Percentiles rank a stretch among this genome's conserved stretches.
These are phyloP conservation scores for Solanum verrucosum DNA, from an alignment of 257 asterid genomes.

Conservation along the genomic window DNA sequence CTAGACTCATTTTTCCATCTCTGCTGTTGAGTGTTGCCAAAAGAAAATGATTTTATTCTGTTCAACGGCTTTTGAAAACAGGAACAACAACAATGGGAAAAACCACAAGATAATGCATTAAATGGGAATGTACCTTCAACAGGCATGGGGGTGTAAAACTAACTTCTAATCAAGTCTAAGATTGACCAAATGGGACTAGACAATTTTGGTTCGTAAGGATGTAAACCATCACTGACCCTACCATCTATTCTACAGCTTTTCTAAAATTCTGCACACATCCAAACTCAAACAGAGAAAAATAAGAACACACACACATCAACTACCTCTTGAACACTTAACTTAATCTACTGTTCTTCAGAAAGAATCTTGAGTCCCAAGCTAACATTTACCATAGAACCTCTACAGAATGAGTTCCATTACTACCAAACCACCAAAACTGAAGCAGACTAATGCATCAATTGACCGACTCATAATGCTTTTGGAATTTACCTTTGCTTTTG, in stretches of 20 bases:
- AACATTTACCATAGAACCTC: neutral
- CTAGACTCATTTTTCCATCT: neutral
- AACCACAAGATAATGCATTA: neutral
- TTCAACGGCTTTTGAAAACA: neutral
- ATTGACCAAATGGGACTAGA: neutral
- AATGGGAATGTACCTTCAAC: neutral
- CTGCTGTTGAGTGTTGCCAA: neutral
- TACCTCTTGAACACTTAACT: neutral
- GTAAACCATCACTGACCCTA: neutral
- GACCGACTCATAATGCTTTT: neutral
- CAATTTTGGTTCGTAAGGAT: neutral
- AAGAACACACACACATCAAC: no score
- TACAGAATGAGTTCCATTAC: neutral
- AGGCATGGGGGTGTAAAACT: neutral
- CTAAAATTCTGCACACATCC: neutral
- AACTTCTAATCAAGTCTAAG: neutral
- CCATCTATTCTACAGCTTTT: neutral
- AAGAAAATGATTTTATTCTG: neutral
- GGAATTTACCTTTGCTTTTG: slow-evolving; percentile 55
- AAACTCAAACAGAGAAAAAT: neutral
- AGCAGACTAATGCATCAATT: neutral
- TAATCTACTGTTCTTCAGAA: neutral
- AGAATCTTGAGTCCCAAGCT: neutral
- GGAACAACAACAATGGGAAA: neutral
- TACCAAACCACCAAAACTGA: neutral